Percentiles rank a stretch among this genome's conserved stretches.
Conservation (phyloP, 345 rosid species). For the Eucalyptus dawsonii region DNA sequence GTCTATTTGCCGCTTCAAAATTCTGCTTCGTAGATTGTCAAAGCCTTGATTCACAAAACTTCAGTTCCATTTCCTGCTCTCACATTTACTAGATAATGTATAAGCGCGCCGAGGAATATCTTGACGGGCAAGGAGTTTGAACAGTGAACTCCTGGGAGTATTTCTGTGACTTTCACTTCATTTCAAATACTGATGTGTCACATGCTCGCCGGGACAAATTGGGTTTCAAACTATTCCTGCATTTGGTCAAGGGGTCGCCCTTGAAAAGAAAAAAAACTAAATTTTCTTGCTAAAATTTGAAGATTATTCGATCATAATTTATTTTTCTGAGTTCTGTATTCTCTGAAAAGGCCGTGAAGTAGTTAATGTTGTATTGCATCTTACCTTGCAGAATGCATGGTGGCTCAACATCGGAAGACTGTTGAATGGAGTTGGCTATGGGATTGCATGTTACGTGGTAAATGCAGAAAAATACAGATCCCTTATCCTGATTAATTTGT, state of each 20-base stretch:
- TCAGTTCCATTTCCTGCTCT: background rate
- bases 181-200: background rate
- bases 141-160: background rate
- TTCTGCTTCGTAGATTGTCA: background rate
- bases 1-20: background rate
- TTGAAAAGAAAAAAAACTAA: background rate
- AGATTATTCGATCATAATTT: background rate
- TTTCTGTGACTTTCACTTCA: background rate
- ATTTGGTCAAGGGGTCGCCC: background rate
- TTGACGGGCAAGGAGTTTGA: background rate
- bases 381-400: conserved; percentile 7
- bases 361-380: background rate
- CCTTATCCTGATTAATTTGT: background rate
- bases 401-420: conserved; percentile 23
- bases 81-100: background rate
- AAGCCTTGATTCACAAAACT: background rate
- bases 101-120: background rate
- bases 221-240: background rate
- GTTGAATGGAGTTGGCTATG: conserved; percentile 14
- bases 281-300: background rate
- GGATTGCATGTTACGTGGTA: conserved; percentile 19
- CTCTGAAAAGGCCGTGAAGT: background rate
- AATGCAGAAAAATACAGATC: background rate
- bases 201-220: background rate
- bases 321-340: background rate